Base-by-base conservation (phyloP, 2,329 filamentous ascomycete genomes). In the Microdochium bolleyi region DNA sequence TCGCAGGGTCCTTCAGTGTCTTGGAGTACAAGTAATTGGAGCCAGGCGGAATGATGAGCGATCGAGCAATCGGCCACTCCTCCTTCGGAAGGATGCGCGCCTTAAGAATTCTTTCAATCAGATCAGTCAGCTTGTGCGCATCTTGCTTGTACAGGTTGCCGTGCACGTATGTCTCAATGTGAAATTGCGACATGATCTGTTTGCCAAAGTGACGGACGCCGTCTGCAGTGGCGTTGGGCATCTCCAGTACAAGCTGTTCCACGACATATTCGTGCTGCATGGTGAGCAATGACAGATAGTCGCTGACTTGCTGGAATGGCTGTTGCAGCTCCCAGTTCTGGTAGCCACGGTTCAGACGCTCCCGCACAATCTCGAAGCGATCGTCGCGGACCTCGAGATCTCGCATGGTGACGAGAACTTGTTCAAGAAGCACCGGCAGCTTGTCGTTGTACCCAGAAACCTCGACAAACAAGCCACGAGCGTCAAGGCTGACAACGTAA, bases 381-480 rank as follows among this genome's bases (percentile, higher is more conserved):
- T 95, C 91, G n/a, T 89, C 80, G 56, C 85, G 87, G 59, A 97
- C 80, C 34, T 91, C 83, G 4, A 97, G 75, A 61, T 96, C 88
- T 50, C 89, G 84, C 79, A 96, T 88, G 10, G 87, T 91, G 13
- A 84, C 72, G 24, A 96, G 74, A 3, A 97, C 89, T 66, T 96
- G 94, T 65, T 97, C 90, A 49, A 99, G 71, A 24, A 99, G 78
- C 0, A 96, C 90, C 0, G 88, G 77, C 63, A 99, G 83, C 73
- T 99, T 99, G 70, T 99, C 94, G 61, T 96, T 99, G 73, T 97
- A 99, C 0, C 94, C 94, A 25, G 84, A 85, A 3, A 97, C 81
- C 14, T 87, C 84, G 41, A 97, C 73, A 54, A 88, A 85, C 27
- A 97, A 67, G 0, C 92, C 92, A 30, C 84, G 80, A 3, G 80